Base-by-base conservation (phyloP, 768 basidiomycete genomes). In the Naganishia kalamii region DNA sequence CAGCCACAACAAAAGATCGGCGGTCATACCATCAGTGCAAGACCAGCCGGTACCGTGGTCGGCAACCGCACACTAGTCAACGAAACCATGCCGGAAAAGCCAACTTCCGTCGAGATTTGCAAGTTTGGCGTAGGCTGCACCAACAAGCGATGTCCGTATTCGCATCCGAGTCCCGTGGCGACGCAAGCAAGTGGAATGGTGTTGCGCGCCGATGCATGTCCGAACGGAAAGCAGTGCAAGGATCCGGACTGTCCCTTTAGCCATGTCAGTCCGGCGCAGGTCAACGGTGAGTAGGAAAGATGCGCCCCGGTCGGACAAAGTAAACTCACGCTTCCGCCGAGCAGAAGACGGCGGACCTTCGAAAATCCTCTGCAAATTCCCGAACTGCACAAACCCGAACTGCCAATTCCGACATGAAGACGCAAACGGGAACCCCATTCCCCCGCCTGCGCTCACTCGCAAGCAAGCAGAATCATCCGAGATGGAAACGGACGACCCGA, bases 111-210 rank as follows among this genome's bases (percentile, higher is more conserved):
- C 21, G 74, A 74, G 0, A 82, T 99, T 23, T 99, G 96, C 85
- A 96, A 96, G 80, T 98, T 89, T 69, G 86, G 84, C 12, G 82
- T 87, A 25, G 94, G 92, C 70, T 99, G 96, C 79, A 88, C 87
- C 52, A 94, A 97, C 76, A 82, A 88, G 0, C 82, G 87, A 49
- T 99, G 96, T 77, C 83, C 88, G 19, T 98, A 86, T 77, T 90
- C 91, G 10, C 96, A 99, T 77, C 93, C 96, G 4, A 92, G 89
- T 10, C 96, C 96, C n/a, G 90, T 92, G 3, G 93, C 96, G 6
- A 96, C 94, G 19, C 83, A 88, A 33, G 92, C 94, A 79, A 92
- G 89, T 71, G 96, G 93, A 10, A 84, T 99, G 68, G 96, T 98
- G 1, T 82, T 99, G 63, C 94, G 89, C 71, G 92, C 89, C 64